Evolutionary conservation across 2,329 filamentous ascomycete species (phyloP).

Genomic region (Cercospora berteroae): DNA sequence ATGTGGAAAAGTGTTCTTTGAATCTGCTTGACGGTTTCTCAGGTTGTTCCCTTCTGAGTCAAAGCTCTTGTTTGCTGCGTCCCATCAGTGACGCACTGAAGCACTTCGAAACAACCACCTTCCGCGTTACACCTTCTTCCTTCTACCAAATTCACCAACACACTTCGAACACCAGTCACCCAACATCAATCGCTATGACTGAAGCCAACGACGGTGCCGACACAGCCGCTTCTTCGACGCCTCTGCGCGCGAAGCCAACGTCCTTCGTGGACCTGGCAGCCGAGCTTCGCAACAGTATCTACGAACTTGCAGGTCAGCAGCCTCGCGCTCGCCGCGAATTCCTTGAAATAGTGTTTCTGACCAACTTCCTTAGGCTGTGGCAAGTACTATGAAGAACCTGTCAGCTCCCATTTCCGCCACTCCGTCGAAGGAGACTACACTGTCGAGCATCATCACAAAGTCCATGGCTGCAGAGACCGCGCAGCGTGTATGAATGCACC

Average conservation of each 20-base stretch:
- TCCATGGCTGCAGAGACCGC: not conserved
- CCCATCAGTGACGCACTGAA: not conserved
- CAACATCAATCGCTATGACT: not conserved
- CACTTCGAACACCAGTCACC: not conserved
- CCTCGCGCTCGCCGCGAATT: not conserved
- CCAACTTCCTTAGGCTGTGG: not conserved
- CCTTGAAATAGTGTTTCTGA: not conserved
- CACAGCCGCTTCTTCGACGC: not conserved
- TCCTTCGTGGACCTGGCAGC: not conserved
- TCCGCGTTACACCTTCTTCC: not conserved
- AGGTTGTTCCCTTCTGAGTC: not conserved
- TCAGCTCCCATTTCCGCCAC: not conserved
- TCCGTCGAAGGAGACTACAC: not conserved
- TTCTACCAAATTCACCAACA: not conserved
- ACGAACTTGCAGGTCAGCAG: not conserved
- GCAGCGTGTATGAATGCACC: not conserved
- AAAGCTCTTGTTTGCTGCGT: not conserved
- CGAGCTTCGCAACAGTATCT: not conserved
- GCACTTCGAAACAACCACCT: not conserved
- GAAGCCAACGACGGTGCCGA: not conserved
- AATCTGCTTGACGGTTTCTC: not conserved
- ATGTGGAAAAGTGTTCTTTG: constrained; percentile 17
- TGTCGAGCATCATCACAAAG: not conserved
- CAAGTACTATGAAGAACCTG: not conserved
- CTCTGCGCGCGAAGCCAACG: not conserved